Evolutionary conservation across 1,139 yeast genomes (phyloP).

Genomic region (Nematodospora anomalae): DNA sequence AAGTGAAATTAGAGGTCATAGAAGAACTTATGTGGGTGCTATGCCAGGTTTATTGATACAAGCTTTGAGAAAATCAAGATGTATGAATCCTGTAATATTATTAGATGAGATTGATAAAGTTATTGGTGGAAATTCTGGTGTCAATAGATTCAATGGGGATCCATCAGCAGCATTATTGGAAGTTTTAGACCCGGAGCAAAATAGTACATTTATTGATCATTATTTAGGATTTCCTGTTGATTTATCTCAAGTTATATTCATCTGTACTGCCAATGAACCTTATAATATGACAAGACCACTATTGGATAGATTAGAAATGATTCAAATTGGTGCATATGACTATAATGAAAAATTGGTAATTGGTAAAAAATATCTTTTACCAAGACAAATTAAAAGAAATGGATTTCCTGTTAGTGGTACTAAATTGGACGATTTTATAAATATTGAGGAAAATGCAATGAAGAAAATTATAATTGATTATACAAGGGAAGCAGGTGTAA

Average conservation of each 20-base stretch:
- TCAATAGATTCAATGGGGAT: slow-evolving; percentile 68
- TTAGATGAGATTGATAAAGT: slow-evolving; percentile 90
- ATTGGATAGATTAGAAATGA: slow-evolving; percentile 83
- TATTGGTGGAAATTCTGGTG: slow-evolving; percentile 54
- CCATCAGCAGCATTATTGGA: slow-evolving; percentile 91
- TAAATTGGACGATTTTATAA: slow-evolving; percentile 30
- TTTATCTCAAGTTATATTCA: slow-evolving; percentile 76
- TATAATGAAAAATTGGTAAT: slow-evolving; percentile 76
- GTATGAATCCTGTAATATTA: slow-evolving; percentile 86
- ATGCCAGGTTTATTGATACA: slow-evolving; percentile 87
- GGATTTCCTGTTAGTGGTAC: slow-evolving; percentile 49
- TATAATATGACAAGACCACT: slow-evolving; percentile 75
- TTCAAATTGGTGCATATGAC: slow-evolving; percentile 79
- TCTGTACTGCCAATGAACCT: slow-evolving; percentile 89
- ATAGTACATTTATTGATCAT: slow-evolving; percentile 75
- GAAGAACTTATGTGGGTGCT: slow-evolving; percentile 92
- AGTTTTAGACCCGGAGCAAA: slow-evolving; percentile 91
- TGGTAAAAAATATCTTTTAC: slow-evolving; percentile 68
- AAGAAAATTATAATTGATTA: slow-evolving; percentile 64
- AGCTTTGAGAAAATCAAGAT: slow-evolving; percentile 73
- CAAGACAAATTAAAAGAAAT: slow-evolving; percentile 73
- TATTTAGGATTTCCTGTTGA: slow-evolving; percentile 88
- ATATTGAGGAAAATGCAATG: slow-evolving; percentile 52
- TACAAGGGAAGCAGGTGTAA: slow-evolving; percentile 86
- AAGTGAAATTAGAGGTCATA: slow-evolving; percentile 88